These are phyloP conservation scores for Candida adriatica DNA, from an alignment of 805 yeast species.

Conservation along the genomic window DNA sequence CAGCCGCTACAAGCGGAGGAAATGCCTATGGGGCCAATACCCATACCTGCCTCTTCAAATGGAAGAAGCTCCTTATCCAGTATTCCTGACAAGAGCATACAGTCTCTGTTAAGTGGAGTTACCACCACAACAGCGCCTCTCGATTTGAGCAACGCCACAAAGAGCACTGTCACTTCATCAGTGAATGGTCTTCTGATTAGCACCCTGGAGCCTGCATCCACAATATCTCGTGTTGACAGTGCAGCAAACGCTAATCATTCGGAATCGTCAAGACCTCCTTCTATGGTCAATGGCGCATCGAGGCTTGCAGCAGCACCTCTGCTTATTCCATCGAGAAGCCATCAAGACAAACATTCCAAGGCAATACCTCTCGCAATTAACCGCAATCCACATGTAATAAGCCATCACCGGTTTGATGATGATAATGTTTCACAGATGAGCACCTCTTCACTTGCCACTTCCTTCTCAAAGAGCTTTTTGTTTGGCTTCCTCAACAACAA, in stretches of 20 bases:
- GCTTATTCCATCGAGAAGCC: conserved; percentile 11
- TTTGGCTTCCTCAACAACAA: conserved; percentile 34
- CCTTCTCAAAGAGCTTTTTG: conserved; percentile 34
- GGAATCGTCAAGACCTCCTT: conserved; percentile 17
- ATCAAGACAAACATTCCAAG: conserved; percentile 5
- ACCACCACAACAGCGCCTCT: too few relatives aligned
- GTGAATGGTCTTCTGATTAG: conserved; percentile 16
- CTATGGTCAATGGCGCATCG: conserved; percentile 10
- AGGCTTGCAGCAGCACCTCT: conserved; percentile 4
- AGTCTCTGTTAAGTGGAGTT: too few relatives aligned
- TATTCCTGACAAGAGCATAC: too few relatives aligned
- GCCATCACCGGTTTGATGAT: conserved; percentile 24
- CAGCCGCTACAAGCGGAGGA: too few relatives aligned
- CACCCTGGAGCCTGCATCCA: conserved; percentile 17
- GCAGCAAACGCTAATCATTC: conserved; percentile 14
- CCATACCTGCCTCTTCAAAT: too few relatives aligned
- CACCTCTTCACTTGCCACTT: conserved; percentile 35
- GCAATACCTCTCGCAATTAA: conserved; percentile 16
- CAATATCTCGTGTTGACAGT: conserved; percentile 15
- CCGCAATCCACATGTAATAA: conserved; percentile 8
- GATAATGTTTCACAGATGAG: conserved; percentile 31
- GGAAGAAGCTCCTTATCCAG: too few relatives aligned
- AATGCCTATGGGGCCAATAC: too few relatives aligned
- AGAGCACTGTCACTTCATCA: conserved; percentile 15
- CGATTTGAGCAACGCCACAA: too few relatives aligned